Evolutionary conservation across 2,329 filamentous ascomycete species (phyloP), one percentile per base, ranked within the genome.

Genomic region (Gaeumannomyces sp.): DNA sequence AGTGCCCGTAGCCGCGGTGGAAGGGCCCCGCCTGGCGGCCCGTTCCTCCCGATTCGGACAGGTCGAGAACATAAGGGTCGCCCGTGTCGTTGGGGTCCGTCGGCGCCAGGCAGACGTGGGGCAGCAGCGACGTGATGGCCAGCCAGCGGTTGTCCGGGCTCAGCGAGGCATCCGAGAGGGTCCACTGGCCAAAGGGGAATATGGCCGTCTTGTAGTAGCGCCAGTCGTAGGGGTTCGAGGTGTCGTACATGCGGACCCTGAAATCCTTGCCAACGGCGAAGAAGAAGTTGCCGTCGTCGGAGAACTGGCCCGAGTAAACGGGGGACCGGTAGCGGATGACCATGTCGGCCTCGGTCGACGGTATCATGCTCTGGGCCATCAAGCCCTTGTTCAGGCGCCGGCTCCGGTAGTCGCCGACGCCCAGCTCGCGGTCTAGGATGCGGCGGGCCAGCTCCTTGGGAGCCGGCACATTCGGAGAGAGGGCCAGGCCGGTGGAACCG

Each of bases 251-350:
- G 64, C 93, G 89, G 13, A 99, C 93, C 70, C 88, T 90, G 78
- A 97, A 97, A 76, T 98, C 93, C 76, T 97, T 92, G 13, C 90
- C 90, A 72, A 91, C 95, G 7, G 90, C 89, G 74, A 94, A 98
- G 79, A 97, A 98, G 79, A 98, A 98, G 76, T 97, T 96, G 31
- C 95, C 95, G 71, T 99, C 95, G 69, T 96, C 91, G 0, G 92
- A 97, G 74, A 98, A 99, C 73, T 98, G 94, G 1, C 95, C 95
- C 3, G 92, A 97, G 73, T 98, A 98, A 64, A 95, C 93, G 57
- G 92, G 88, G 6, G 89, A 84, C 64, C 93, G 86, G 73, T 93
- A 96, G 71, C 96, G 91, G 67, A 98, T 89, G 67, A 97, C 91
- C 72, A 91, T 90, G 73, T 98, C 94, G 0, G 92, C 89, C 29